Base-by-base conservation (phyloP, 305 asterid species). In the Solanum hybrid region DNA sequence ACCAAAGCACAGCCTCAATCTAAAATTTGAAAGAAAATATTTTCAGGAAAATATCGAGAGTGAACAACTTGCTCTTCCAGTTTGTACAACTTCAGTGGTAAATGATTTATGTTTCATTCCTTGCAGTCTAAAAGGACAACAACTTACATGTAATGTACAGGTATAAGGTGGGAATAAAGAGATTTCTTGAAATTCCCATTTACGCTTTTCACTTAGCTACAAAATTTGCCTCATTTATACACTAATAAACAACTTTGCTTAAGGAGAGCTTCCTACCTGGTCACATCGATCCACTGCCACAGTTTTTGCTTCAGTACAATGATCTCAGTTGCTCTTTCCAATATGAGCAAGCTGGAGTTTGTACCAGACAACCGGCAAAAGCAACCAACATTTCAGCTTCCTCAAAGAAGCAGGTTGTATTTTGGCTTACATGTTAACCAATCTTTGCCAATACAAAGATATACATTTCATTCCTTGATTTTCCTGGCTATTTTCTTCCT, bases 401-500 rank as follows among this genome's bases (percentile, higher is more conserved):
- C 19, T 29, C 17, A 82, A 45, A 29, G 73, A 29, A 45, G 73
- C 73, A 82, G 73, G 87, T 45, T 29, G 72, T 82, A 80, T 26
- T 42, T 45, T 29, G 40, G 87, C 19, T 5, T 3, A 82, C 87
- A 29, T 31, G 73, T 45, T 29, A 45, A 17, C 87, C 72, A 82
- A 27, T 82, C 73, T 42, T 17, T 14, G 29, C 87, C 87, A 10
- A 45, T 27, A 81, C 4, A 17, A 26, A 27, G 27, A 45, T 15
- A 82, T 27, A 11, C 80, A 72, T 15, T 56, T 71, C 89, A 95
- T 31, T 90, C 94, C 87, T 78, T 89, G 86, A 94, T 93, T 86
- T 88, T 88, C 89, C 92, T 89, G 89, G 90, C 88, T 88, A 89
- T 40, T 91, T 89, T 93, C 90, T 87, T 89, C 85, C 64, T 77